Conservation (phyloP, 2,329 filamentous ascomycete genomes). For the Gyromitra esculenta region DNA sequence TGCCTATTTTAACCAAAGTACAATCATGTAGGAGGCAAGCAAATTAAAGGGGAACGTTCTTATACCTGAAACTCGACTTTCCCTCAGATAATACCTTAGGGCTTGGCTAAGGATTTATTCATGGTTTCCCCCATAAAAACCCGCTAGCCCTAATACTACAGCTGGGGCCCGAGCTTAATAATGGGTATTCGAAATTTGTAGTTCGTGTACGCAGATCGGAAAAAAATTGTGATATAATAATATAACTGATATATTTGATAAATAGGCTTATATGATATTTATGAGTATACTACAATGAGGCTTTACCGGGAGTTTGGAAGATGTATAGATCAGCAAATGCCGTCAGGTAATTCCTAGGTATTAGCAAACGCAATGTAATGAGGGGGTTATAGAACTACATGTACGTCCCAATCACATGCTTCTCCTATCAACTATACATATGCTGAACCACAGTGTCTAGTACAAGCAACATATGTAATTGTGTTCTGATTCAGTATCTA, state of each 20-base stretch:
- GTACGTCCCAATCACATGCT: background rate
- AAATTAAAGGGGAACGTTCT: too few species aligned
- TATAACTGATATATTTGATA: background rate
- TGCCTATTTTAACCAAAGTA: too few species aligned
- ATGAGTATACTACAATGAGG: background rate
- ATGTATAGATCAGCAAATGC: background rate
- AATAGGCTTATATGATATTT: background rate
- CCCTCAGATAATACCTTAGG: too few species aligned
- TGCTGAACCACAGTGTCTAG: background rate
- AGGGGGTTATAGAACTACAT: background rate
- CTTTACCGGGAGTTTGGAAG: background rate
- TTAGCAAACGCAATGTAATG: background rate
- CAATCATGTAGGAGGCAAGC: too few species aligned
- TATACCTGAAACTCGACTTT: too few species aligned
- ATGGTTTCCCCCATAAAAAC: too few species aligned
- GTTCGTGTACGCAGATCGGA: too few species aligned
- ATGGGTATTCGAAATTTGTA: too few species aligned
- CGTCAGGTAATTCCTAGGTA: background rate
- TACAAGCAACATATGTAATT: background rate
- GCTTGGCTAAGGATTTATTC: too few species aligned
- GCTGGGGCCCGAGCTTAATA: too few species aligned
- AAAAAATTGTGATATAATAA: too few species aligned
- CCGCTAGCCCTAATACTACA: too few species aligned
- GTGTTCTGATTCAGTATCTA: background rate
- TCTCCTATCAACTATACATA: background rate